Evolutionary conservation across 257 asterid genomes (phyloP).

Genomic region (Buddleja alternifolia): DNA sequence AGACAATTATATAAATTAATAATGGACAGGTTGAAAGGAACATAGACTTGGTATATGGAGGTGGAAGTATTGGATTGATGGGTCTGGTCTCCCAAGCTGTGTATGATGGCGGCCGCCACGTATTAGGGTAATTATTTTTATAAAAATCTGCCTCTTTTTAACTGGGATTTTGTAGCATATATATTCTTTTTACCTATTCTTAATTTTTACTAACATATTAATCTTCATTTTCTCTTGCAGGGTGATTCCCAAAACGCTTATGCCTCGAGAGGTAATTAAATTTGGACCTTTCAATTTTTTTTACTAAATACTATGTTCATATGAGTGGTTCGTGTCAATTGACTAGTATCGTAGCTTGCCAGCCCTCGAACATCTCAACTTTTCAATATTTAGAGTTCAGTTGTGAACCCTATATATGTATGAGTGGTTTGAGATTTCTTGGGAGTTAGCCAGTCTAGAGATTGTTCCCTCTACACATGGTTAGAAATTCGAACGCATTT

Average conservation of each 20-base stretch:
- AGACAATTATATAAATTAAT: neutral
- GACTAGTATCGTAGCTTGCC: too few species aligned
- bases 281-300: neutral
- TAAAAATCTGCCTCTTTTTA: neutral
- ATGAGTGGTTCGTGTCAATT: neutral
- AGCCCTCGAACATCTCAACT: too few species aligned
- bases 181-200: too few species aligned
- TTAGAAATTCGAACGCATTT: too few species aligned
- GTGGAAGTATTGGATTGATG: slow-evolving; percentile 91
- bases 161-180: too few species aligned
- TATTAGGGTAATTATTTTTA: slow-evolving; percentile 58
- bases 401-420: too few species aligned
- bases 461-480: too few species aligned
- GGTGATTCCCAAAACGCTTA: slow-evolving; percentile 81
- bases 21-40: slow-evolving; percentile 78
- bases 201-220: neutral
- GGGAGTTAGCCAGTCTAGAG: too few species aligned
- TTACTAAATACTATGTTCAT: too few species aligned
- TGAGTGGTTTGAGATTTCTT: too few species aligned
- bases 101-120: slow-evolving; percentile 87
- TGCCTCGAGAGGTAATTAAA: slow-evolving; percentile 93
- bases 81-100: slow-evolving; percentile 86
- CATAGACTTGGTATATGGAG: slow-evolving; percentile 89
- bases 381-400: too few species aligned
- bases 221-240: slow-evolving; percentile 43